Evolutionary conservation across 2,329 filamentous ascomycete species (phyloP), one percentile per base, ranked within the genome.

Genomic region (Aspergillus hiratsukae): DNA sequence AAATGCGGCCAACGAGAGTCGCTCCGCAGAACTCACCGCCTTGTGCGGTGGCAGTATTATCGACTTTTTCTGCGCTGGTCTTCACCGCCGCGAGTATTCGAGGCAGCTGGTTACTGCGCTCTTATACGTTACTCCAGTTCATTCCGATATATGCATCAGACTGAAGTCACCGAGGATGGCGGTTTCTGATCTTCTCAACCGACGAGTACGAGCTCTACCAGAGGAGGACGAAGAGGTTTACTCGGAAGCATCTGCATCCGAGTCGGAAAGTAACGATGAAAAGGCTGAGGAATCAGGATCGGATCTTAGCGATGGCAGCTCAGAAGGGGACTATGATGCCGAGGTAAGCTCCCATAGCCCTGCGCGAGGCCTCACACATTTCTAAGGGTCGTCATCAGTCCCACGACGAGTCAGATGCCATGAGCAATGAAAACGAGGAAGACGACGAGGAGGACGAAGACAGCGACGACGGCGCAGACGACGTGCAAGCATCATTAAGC

Each of bases 401-500:
- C 19, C 51, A 64, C 35, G 62, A 71, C 45, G 66, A 68, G 7
- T 59, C 61, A 11, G 62, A 64, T 25, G 69, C 64, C 37, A 68
- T 73, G 14, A 71, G 71, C 21, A 72, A 78, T 27, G 70, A 73
- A 41, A 70, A 72, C 2, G 72, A 78, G 54, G 73, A 69, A 21
- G 60, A 64, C 4, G 61, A 66, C 1, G 73, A 78, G 53, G 72
- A 77, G 27, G 67, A 72, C 14, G 66, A 72, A 43, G 66, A 64
- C 7, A 61, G 60, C 3, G 68, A 70, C 4, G 68, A 71, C 21
- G 75, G 68, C 29, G 65, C 71, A 31, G 72, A 74, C 48, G 72
- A 71, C 62, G 65, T 71, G 48, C 68, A 69, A 65, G 62, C 71
- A 4, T 70, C 75, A 35, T 73, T 87, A 56, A 80, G 78, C 66